phyloP scores from a whole-genome alignment of 1,284 basidiomycete species.

The Cryptococcus sp. region DNA sequence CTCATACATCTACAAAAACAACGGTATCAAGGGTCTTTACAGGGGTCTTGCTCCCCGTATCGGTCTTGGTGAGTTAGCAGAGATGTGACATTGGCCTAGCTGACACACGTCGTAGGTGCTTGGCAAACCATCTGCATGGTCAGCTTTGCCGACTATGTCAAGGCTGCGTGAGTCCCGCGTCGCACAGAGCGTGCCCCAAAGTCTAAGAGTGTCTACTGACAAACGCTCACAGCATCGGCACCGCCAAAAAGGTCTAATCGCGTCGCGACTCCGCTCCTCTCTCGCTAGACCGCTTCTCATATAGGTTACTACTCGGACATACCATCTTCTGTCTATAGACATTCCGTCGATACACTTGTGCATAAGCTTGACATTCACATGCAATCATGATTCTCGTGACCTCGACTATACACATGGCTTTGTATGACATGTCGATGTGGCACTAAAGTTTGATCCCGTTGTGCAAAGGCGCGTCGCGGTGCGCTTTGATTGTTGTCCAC shows the following conservation, averaged over 20 bases:
- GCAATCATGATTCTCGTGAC: too few species aligned
- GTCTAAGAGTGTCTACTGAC: neutral
- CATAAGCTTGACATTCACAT: too few species aligned
- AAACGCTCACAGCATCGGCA: slow-evolving; percentile 3
- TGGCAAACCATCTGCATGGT: slow-evolving; percentile 83
- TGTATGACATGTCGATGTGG: too few species aligned
- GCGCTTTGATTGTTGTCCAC: too few species aligned
- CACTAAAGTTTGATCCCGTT: too few species aligned
- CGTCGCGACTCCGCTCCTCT: too few species aligned
- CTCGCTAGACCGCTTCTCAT: too few species aligned
- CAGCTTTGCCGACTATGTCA: slow-evolving; percentile 92
- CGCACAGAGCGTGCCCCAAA: neutral
- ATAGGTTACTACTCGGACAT: too few species aligned
- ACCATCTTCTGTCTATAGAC: too few species aligned
- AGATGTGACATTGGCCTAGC: neutral
- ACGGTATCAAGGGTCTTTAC: slow-evolving; percentile 95
- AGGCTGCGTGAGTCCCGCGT: slow-evolving; percentile 63
- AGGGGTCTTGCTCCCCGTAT: slow-evolving; percentile 96
- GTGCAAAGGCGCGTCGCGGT: too few species aligned
- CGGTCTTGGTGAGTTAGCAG: slow-evolving; percentile 66
- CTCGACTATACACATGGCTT: too few species aligned
- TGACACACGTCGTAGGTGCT: slow-evolving; percentile 29
- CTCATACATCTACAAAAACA: slow-evolving; percentile 90
- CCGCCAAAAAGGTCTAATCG: slow-evolving; percentile 2
- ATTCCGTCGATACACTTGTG: too few species aligned